Conservation (phyloP, 2,329 filamentous ascomycete genomes). For the Westerdykella sp. region DNA sequence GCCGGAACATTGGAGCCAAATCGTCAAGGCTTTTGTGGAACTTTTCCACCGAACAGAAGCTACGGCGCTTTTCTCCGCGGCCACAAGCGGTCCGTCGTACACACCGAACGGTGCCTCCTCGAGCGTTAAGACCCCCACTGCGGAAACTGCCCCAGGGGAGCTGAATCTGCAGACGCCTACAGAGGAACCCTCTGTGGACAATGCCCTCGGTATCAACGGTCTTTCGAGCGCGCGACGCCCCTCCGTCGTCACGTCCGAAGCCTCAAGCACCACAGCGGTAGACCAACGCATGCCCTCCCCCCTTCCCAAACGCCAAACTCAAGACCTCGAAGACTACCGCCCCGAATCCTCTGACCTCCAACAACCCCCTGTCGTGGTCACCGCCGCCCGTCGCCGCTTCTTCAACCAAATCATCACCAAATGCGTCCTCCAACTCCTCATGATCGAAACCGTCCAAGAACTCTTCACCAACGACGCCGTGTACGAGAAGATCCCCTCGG, state of each 20-base stretch:
- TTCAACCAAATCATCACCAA: slow-evolving; percentile 99
- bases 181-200: slow-evolving; percentile 28
- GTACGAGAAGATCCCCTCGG: slow-evolving; percentile 85
- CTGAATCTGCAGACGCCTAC: slow-evolving; percentile 29
- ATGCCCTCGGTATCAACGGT: slow-evolving; percentile 43
- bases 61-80: slow-evolving; percentile 89
- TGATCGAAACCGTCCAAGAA: slow-evolving; percentile 99
- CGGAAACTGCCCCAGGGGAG: slow-evolving; percentile 26
- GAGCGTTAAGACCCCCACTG: slow-evolving; percentile 38
- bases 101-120: slow-evolving; percentile 44
- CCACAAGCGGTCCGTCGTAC: slow-evolving; percentile 44
- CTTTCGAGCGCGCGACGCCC: slow-evolving; percentile 24
- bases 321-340: slow-evolving; percentile 76
- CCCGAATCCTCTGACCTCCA: slow-evolving; percentile 61
- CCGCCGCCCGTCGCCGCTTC: slow-evolving; percentile 83
- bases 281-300: slow-evolving; percentile 29
- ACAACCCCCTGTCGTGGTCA: slow-evolving; percentile 86
- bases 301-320: slow-evolving; percentile 32
- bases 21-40: slow-evolving; percentile 92
- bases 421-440: slow-evolving; percentile 92
- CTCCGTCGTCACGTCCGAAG: slow-evolving; percentile 28
- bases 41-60: slow-evolving; percentile 93
- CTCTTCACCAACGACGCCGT: slow-evolving; percentile 96
- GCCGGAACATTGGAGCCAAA: slow-evolving; percentile 82
- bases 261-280: slow-evolving; percentile 11